Evolutionary conservation across 371 early-diverging fungal genomes (phyloP), one percentile per base, ranked within the genome.

Genomic region (Rhizopus delemar): DNA sequence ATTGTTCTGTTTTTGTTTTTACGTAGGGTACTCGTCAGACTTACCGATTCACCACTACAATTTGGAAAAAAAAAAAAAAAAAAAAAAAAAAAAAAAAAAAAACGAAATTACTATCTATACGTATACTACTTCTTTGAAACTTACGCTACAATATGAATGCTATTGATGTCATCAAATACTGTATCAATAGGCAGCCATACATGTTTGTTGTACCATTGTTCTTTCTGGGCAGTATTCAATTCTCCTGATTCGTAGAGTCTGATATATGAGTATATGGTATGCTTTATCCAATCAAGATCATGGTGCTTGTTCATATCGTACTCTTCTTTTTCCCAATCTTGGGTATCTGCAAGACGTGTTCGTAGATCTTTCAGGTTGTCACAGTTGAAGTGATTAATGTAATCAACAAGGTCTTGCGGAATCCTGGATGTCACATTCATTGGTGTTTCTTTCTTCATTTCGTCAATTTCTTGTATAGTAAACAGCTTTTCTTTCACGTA

Each of bases 371-470:
- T 54, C 8, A 43, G 0, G 33, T 43, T 54, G 33, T 45, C 54
- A 54, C 54, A 54, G 45, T 43, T 54, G 7, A 43, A 54, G 54
- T 43, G 43, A 2, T 54, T 28, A 43, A 54, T 54, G 54, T 54
- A 54, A n/a, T 32, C 45, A 43, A 12, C 29, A 41, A 54, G 54
- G 15, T 54, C 54, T 54, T 41, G 41, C 13, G 54, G 54, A 43
- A 43, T 43, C 31, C 43, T 43, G 4, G 54, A 43, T 54, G n/a
- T 54, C 13, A 54, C n/a, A 43, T 41, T 43, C 41, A 54, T 54
- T 41, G 54, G n/a, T 32, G 41, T 28, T 54, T 54, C 33, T 54
- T 54, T 41, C 54, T 54, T 54, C 45, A 54, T 43, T 54, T 53
- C 53, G 28, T 36, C 41, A 22, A 53, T 53, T 53, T 53, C 53